Base-by-base conservation (phyloP, 2,329 filamentous ascomycete species). In the Parastagonospora avenae region DNA sequence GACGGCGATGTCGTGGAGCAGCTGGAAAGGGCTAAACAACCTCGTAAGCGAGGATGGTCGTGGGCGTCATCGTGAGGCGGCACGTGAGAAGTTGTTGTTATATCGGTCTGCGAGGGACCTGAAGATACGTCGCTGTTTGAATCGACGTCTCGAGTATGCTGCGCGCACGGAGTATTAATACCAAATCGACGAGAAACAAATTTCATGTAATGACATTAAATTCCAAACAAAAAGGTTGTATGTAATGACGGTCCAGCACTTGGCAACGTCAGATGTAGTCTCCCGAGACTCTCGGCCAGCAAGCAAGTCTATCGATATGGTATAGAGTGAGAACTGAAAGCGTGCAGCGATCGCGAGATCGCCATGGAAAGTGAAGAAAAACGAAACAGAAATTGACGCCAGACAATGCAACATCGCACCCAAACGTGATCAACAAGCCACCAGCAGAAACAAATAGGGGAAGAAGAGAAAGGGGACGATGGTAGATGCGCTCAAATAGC, bases 241-340 rank as follows among this genome's bases (percentile, higher is more conserved):
- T 2, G 27, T 16, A 24, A 24, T 24, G 27, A 54, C 52, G 52
- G 41, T 12, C 52, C 48, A 48, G 52, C 52, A 54, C 52, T 54
- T 54, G 52, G 48, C 41, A 45, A 39, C 48, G 48, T 51, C 42
- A 24, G 32, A 19, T 14, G 31, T 19, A 15, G 32, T 8, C 12
- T 32, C 31, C 12, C 8, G 12, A 41, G 42, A 50, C 48, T 41
- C 48, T 46, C 42, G 48, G 42, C 47, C 47, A 50, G 47, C 47
- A 50, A 50, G 47, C 41, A 45, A 45, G 47, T 50, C 47, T 50
- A 50, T 45, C 11, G 29, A 27, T 29, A 28, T 39, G 33, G 30
- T 40, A 33, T 45, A 36, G 19, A 46, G 27, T 32, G 30, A 19
- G 38, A 37, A 2, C 14, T 16, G 24, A 44, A 38, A 28, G 37